A percentile compares a stretch with the other conserved stretches of the same genome.
Evolutionary conservation across 2,329 filamentous ascomycete species (phyloP).

Genomic region (Metarhizium anisopliae): DNA sequence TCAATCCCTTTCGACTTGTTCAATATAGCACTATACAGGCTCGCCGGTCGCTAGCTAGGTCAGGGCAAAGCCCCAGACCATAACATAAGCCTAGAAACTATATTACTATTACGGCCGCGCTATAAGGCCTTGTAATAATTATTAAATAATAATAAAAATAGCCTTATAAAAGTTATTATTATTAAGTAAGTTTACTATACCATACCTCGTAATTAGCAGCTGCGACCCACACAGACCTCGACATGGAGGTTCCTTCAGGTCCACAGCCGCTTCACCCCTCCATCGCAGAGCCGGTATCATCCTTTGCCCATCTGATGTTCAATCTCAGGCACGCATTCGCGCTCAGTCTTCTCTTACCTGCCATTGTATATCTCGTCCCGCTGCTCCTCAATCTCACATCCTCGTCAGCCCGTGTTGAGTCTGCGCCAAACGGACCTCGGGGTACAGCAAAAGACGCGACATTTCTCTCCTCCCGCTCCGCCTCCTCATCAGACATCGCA

Average conservation of each 20-base stretch:
- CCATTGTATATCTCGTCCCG: not conserved
- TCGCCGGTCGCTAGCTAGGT: too few relatives aligned
- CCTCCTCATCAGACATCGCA: not conserved
- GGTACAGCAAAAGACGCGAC: not conserved
- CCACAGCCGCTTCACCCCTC: too few relatives aligned
- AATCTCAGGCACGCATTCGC: not conserved
- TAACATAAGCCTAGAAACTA: too few relatives aligned
- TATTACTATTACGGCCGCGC: too few relatives aligned
- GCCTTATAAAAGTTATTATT: too few relatives aligned
- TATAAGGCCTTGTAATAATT: too few relatives aligned
- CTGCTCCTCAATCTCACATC: not conserved
- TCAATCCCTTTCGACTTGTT: too few relatives aligned
- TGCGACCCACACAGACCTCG: too few relatives aligned
- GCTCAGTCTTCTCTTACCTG: not conserved
- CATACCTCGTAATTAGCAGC: not conserved
- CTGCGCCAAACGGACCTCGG: not conserved
- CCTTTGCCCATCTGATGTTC: constrained; percentile 1
- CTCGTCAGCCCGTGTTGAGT: not conserved
- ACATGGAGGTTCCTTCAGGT: too few relatives aligned
- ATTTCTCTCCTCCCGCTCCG: not conserved
- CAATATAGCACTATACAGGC: too few relatives aligned
- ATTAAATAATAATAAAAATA: too few relatives aligned
- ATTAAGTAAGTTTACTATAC: not conserved
- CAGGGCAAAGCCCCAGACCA: too few relatives aligned
- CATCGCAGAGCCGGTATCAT: not conserved